Base-by-base conservation (phyloP, 2,329 filamentous ascomycete species). In the Grosmannia huntii region DNA sequence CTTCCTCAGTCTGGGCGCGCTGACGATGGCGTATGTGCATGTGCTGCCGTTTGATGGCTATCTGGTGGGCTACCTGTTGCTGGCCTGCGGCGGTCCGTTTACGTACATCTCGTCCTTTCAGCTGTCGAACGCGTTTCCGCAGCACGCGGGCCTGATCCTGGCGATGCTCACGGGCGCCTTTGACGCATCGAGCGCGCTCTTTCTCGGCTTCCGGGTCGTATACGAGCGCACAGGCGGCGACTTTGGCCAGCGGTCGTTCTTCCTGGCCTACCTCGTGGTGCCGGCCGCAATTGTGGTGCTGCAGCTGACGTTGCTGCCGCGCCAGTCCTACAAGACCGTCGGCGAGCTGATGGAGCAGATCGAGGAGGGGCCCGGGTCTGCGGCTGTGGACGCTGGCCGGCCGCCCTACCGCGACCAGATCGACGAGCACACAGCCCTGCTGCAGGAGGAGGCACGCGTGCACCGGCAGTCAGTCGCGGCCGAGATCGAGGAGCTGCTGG, bases 91-190 rank as follows among this genome's bases (percentile, higher is more conserved):
- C 23, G 89, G 89, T 0, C 87, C 88, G 2, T 91, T 90, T 65
- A 81, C 89, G 56, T 94, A 90, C 70, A 89, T 94, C 59, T 85
- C 87, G 10, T 87, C 86, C 3, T 92, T 92, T 70, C 89, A 94
- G 68, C 80, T 94, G 46, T 90, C 87, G 46, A 94, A 94, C 69
- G 84, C 89, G 3, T 92, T 95, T 66, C 89, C 89, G 1, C 79
- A 79, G 55, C 80, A 86, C 66, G 87, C 87, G 1, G 89, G 89
- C 1, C 73, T 89, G n/a, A 89, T 95, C 62, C 75, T 95, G 10
- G 88, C 89, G 2, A 76, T 90, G 38, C 72, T 95, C 56, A 92
- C 88, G 0, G 89, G 89, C 6, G 87, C 88, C 5, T 95, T 94
- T 68, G 89, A 95, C 69, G 85, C 87, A 0, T 91, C 87, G 1